Base-by-base conservation (phyloP, 768 basidiomycete genomes). In the Nidula microcarpa region DNA sequence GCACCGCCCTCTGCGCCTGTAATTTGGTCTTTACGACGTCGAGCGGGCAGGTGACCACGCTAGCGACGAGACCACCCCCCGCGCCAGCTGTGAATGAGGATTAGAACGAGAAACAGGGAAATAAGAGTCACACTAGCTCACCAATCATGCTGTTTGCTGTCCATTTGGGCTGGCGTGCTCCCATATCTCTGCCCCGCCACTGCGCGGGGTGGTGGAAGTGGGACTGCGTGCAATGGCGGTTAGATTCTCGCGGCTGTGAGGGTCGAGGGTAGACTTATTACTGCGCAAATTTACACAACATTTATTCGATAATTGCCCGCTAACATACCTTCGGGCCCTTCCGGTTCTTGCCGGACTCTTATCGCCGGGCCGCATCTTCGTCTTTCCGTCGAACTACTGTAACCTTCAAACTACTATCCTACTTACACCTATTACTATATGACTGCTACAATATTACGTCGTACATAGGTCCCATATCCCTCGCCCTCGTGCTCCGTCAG, bases 11-110 rank as follows among this genome's bases (percentile, higher is more conserved):
- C 68, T 97, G 94, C n/a, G 97, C 97, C 73, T 99, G 97, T 48
- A 99, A 71, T 60, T 92, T 91, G 3, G 97, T 99, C 78, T 98
- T 99, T 71, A 99, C 79, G 52, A 99, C 96, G 70, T 99, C 97
- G 47, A 99, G 79, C 9, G 97, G 97, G 69, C 97, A 99, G 6
- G 96, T 98, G 53, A 92, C 91, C 56, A 98, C 77, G 69, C 89
- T 91, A 49, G 93, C 89, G 59, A 94, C 87, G 56, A 99, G 77
- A 54, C 97, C 97, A 51, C 96, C 94, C 33, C 94, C 94, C 36
- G 96, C 96, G 52, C 97, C 97, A 65, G 97, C 93, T 91, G 61
- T 10, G 4, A 14, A 47, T 30, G 50, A 41, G 47, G 34, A 37
- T 55, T 43, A 41, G 49, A 39, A 53, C 49, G 41, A 50, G 18